Percentiles rank a stretch among this genome's conserved stretches.
Evolutionary conservation across 2,329 filamentous ascomycete genomes (phyloP).

Genomic region (Cytospora leucostoma): DNA sequence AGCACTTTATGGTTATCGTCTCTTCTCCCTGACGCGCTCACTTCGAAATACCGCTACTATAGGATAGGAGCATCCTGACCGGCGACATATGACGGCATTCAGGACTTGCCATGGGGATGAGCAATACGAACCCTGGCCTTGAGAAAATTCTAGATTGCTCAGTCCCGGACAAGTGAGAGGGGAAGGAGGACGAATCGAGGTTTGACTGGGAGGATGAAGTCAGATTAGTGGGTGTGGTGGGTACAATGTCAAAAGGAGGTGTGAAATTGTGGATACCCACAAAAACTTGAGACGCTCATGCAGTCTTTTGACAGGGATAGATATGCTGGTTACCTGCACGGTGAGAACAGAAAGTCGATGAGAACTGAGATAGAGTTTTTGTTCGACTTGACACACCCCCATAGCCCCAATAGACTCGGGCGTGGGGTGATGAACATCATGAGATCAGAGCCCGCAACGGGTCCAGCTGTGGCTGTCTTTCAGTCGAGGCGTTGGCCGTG

Average conservation of each 20-base stretch:
- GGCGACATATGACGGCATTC: conserved; percentile 9
- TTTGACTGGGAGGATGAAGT: conserved; percentile 9
- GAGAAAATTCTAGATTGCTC: conserved; percentile 19
- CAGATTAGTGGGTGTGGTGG: conserved; percentile 17
- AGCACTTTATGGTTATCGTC: neutral
- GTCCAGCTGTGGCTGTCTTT: conserved; percentile 16
- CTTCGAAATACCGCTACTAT: neutral
- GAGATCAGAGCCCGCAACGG: conserved; percentile 6
- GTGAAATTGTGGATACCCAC: conserved; percentile 18
- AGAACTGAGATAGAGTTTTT: conserved; percentile 9
- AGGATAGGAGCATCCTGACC: neutral
- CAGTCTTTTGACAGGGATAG: conserved; percentile 12
- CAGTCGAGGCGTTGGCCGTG: conserved; percentile 14
- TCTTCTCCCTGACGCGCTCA: neutral
- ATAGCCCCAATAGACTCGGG: conserved; percentile 2
- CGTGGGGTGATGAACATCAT: conserved; percentile 14
- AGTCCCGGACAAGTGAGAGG: conserved; percentile 14
- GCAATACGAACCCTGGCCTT: conserved; percentile 7
- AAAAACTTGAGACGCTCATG: conserved; percentile 15
- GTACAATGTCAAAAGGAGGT: conserved; percentile 7
- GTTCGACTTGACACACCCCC: neutral
- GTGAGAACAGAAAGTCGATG: conserved; percentile 9
- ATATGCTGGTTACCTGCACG: conserved; percentile 14
- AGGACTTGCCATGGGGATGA: conserved; percentile 4
- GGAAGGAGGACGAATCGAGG: conserved; percentile 16